phyloP scores from a whole-genome alignment of 2,329 filamentous ascomycete species.

The Neofusicoccum ribis region DNA sequence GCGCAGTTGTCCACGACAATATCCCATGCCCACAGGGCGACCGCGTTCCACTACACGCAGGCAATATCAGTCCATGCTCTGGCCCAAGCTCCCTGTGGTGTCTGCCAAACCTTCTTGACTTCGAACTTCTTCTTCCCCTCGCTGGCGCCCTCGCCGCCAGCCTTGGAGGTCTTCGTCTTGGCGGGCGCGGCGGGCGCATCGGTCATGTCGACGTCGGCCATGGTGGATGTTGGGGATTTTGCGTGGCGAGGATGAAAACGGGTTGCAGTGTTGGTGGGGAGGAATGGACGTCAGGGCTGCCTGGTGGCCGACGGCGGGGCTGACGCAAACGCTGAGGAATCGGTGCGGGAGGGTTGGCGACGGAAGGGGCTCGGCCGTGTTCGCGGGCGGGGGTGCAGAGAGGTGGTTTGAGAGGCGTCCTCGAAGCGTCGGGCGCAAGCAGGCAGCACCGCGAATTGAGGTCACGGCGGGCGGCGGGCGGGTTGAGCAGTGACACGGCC shows the following conservation, averaged over 20 bases:
- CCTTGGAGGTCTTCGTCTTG: slow-evolving; percentile 55
- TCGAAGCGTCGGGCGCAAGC: neutral
- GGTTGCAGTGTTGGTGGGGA: neutral
- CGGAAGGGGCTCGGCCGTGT: neutral
- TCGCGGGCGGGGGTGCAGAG: neutral
- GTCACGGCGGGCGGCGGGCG: neutral
- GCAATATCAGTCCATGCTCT: neutral
- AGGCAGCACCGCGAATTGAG: neutral
- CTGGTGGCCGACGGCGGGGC: neutral
- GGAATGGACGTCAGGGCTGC: slow-evolving; percentile 5
- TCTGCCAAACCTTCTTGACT: slow-evolving; percentile 82
- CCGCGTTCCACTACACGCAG: slow-evolving; percentile 84
- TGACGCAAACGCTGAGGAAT: neutral
- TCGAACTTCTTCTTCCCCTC: slow-evolving; percentile 88
- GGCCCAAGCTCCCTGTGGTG: neutral
- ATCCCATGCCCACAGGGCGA: slow-evolving; percentile 98
- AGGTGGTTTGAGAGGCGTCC: neutral
- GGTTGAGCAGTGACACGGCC: neutral
- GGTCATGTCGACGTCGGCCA: slow-evolving; percentile 97
- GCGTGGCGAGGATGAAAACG: neutral
- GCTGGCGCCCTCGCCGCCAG: slow-evolving; percentile 48
- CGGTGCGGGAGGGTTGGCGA: neutral
- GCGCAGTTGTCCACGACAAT: slow-evolving; percentile 99
- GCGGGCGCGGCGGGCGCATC: slow-evolving; percentile 63
- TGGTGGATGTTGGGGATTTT: slow-evolving; percentile 41